Evolutionary conservation across 345 rosid species (phyloP).

Genomic region (Eucalyptus viminalis): DNA sequence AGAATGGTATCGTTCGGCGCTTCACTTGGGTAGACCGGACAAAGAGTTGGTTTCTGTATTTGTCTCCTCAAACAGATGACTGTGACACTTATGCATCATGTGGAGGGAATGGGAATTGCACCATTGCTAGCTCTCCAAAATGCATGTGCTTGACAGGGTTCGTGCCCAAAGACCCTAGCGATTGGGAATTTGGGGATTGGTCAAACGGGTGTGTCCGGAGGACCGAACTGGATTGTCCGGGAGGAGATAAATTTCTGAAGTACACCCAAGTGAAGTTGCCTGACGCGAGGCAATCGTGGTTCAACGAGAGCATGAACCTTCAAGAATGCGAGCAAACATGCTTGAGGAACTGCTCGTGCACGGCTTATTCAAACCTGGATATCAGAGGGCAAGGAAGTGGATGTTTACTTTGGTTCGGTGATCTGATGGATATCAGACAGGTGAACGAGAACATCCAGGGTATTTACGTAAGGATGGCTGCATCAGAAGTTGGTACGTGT

Average conservation of each 20-base stretch:
- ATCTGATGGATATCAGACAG: constrained; percentile 10
- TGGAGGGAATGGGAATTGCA: constrained; percentile 23
- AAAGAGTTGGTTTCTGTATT: constrained; percentile 1
- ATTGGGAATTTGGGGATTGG: constrained; percentile 19
- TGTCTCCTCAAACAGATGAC: constrained; percentile 12
- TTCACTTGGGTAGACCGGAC: constrained; percentile 2
- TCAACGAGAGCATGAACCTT: constrained; percentile 8
- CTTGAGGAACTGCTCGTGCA: constrained; percentile 20
- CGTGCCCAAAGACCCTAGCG: background rate
- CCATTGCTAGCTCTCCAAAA: constrained; percentile 12
- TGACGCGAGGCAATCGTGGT: background rate
- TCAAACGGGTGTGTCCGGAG: constrained; percentile 21
- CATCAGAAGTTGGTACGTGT: constrained; percentile 9
- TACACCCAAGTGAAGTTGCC: constrained; percentile 2
- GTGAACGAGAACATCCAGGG: constrained; percentile 1
- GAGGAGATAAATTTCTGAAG: background rate
- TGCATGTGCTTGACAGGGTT: constrained; percentile 34
- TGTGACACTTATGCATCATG: constrained; percentile 20
- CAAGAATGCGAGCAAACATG: constrained; percentile 12
- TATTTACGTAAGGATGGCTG: constrained; percentile 9
- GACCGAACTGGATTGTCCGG: background rate
- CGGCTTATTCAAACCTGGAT: constrained; percentile 8
- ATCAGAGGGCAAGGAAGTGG: constrained; percentile 15
- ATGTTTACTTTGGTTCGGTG: constrained; percentile 19
- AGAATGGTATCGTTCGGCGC: constrained; percentile 3